These are phyloP conservation scores for Gossypium ekmanianum DNA, from an alignment of 345 rosid species.

Conservation along the genomic window DNA sequence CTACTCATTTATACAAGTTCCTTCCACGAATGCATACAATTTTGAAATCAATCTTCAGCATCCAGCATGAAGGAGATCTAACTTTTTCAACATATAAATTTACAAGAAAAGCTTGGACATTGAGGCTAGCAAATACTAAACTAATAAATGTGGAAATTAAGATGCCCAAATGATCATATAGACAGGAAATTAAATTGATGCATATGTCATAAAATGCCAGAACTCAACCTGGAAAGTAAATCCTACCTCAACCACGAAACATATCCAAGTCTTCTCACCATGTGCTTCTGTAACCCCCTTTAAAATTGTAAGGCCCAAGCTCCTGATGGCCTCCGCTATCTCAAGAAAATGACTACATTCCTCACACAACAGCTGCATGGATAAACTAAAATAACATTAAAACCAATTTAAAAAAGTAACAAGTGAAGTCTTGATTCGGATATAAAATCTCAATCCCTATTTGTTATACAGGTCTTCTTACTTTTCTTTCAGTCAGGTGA, in stretches of 20 bases:
- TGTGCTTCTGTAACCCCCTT: conserved; percentile 83
- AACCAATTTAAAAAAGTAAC: neutral
- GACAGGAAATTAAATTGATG: no score
- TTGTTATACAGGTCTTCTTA: neutral
- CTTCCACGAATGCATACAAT: no score
- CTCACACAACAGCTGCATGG: conserved; percentile 83
- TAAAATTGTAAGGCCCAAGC: conserved; percentile 77
- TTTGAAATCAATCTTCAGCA: neutral
- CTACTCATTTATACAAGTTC: neutral
- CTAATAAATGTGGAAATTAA: neutral
- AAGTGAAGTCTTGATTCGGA: neutral
- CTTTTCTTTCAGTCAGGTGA: neutral
- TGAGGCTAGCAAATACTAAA: neutral
- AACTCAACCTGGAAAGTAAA: conserved; percentile 17
- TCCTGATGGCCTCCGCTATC: conserved; percentile 83
- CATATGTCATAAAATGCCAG: neutral
- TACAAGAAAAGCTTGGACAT: neutral
- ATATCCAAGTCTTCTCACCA: conserved; percentile 80
- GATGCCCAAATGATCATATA: neutral
- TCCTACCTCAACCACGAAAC: conserved; percentile 87
- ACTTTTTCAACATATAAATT: neutral
- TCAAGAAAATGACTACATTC: conserved; percentile 93
- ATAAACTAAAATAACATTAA: conserved; percentile 21
- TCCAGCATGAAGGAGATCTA: neutral
- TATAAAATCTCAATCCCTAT: neutral